A percentile compares a stretch with the other conserved stretches of the same genome.
phyloP scores from a whole-genome alignment of 805 yeast species.

The Lachancea mirantina region DNA sequence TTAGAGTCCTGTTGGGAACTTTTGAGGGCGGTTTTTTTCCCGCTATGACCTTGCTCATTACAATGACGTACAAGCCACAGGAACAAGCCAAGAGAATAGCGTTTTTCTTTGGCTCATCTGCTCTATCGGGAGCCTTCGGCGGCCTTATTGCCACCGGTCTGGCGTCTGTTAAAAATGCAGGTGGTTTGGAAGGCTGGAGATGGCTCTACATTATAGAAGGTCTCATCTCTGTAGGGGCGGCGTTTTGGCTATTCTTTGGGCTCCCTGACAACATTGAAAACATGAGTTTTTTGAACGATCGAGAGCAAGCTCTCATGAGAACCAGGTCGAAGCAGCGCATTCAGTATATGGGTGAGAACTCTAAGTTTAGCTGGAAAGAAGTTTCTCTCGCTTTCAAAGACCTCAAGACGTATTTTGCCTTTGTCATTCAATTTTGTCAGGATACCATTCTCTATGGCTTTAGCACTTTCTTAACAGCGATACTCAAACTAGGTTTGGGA shows the following conservation, averaged over 20 bases:
- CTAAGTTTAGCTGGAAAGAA: slow-evolving; percentile 28
- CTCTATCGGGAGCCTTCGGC: slow-evolving; percentile 39
- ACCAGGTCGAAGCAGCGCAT: slow-evolving; percentile 23
- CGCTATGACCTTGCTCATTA: slow-evolving; percentile 31
- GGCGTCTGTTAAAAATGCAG: slow-evolving; percentile 22
- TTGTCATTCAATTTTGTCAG: slow-evolving; percentile 38
- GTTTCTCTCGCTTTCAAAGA: slow-evolving; percentile 32
- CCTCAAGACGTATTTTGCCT: slow-evolving; percentile 31
- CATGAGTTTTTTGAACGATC: slow-evolving; percentile 28
- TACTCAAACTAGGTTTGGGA: slow-evolving; percentile 26
- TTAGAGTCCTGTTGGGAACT: slow-evolving; percentile 37
- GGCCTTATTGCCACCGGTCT: slow-evolving; percentile 39
- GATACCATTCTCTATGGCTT: slow-evolving; percentile 40
- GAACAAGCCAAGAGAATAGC: slow-evolving; percentile 36
- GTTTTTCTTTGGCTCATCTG: slow-evolving; percentile 37
- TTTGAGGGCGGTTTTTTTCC: slow-evolving; percentile 40
- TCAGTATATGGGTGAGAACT: slow-evolving; percentile 24
- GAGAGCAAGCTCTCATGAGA: slow-evolving; percentile 27
- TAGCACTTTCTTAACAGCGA: slow-evolving; percentile 36
- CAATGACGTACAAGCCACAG: slow-evolving; percentile 32
- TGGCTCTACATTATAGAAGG: slow-evolving; percentile 38
- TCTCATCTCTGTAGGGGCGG: slow-evolving; percentile 26
- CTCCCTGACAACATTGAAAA: slow-evolving; percentile 32
- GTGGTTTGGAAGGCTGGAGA: slow-evolving; percentile 32
- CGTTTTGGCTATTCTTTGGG: slow-evolving; percentile 23